Conservation (phyloP, 768 basidiomycete species). For the Russula vinacea region DNA sequence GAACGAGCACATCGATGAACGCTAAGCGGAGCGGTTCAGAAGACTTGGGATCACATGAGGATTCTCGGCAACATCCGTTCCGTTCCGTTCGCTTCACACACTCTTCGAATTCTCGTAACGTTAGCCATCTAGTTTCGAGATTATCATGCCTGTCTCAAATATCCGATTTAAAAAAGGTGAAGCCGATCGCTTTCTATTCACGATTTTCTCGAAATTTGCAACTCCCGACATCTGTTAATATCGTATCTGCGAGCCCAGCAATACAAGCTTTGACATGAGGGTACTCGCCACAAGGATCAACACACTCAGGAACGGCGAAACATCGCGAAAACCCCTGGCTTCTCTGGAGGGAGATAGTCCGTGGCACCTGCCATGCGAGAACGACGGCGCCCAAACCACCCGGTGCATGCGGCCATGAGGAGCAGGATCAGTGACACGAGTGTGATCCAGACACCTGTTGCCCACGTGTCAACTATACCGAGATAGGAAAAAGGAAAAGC, state of each 20-base stretch:
- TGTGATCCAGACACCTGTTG: slow-evolving; percentile 27
- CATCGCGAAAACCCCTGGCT: slow-evolving; percentile 12
- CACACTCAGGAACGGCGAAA: not conserved
- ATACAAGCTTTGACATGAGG: not conserved
- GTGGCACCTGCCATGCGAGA: slow-evolving; percentile 26
- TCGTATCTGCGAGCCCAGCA: not conserved
- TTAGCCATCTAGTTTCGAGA: no score
- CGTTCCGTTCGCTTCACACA: no score
- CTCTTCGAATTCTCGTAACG: no score
- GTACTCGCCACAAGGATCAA: not conserved
- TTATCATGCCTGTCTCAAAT: no score
- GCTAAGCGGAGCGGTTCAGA: no score
- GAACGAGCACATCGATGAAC: no score
- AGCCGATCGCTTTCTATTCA: no score
- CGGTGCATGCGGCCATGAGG: slow-evolving; percentile 19
- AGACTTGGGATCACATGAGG: no score
- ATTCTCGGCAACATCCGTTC: no score
- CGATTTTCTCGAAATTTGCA: not conserved
- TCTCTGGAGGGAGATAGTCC: slow-evolving; percentile 6
- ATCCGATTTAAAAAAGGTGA: no score
- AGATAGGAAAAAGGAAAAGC: not conserved
- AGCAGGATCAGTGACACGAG: slow-evolving; percentile 25
- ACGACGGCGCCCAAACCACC: slow-evolving; percentile 25
- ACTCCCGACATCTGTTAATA: not conserved
- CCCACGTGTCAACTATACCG: not conserved